Base-by-base conservation (phyloP, 345 rosid species). In the Schrenkiella parvula region DNA sequence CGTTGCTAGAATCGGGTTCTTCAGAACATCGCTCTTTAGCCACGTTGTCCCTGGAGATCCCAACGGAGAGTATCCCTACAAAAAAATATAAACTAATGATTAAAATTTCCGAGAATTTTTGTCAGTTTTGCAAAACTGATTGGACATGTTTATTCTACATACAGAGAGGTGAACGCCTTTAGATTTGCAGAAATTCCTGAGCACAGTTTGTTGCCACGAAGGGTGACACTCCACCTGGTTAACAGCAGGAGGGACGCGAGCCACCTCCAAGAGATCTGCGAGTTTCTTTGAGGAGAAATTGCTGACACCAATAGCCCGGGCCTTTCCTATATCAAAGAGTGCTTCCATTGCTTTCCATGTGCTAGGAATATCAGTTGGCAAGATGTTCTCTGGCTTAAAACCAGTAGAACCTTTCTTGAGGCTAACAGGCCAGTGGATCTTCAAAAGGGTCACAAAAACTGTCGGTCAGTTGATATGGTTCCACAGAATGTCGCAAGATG, bases 311-410 rank as follows among this genome's bases (percentile, higher is more conserved):
- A 89, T 74, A 4, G 91, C 97, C 60, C 84, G 65, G 35, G 89
- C 84, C 83, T 89, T 88, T 32, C 92, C 90, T 23, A 80, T 46
- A 77, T 84, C 88, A 65, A 76, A 81, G 17, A 85, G 82, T 25
- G 82, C 61, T 80, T 92, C 98, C 98, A 92, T 83, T 15, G 92
- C 91, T 72, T 62, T 78, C 98, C 98, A 89, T 26, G 98, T 92
- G 76, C 71, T 65, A 17, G 96, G 85, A 66, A 85, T 85, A 80
- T 89, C 88, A 0, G 89, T 68, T 14, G 76, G 78, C 19, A 50
- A 17, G 47, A 91, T 69, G 83, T 81, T 81, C 71, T 91, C 93
- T 31, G 87, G 91, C 51, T 47, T 77, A 53, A 87, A 70, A 32
- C 81, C 89, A 54, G 58, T 63, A 1, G 90, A 76, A 19, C 85